Conservation (phyloP, 2,329 filamentous ascomycete species). For the Colletotrichum tanaceti region DNA sequence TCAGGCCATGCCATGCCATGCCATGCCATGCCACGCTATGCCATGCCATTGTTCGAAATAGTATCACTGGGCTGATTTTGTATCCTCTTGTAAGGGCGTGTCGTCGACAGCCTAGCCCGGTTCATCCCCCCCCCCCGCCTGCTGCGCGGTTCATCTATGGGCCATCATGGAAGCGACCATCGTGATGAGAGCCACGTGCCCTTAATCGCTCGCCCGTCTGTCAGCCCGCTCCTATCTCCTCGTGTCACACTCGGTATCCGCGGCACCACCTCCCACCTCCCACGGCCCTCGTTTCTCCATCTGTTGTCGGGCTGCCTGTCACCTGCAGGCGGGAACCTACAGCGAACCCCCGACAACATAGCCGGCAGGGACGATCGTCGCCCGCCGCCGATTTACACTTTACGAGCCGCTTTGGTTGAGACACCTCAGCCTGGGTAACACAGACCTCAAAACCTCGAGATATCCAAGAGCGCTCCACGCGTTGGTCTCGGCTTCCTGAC, state of each 20-base stretch:
- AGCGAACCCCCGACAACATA: neutral
- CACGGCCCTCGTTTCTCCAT: neutral
- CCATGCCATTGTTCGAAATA: slow-evolving; percentile 32
- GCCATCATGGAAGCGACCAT: neutral
- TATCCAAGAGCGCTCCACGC: neutral
- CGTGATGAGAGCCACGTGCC: neutral
- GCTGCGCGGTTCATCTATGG: slow-evolving; percentile 6
- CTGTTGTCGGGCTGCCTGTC: neutral
- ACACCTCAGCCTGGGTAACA: neutral
- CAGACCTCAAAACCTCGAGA: neutral
- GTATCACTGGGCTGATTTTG: slow-evolving; percentile 35
- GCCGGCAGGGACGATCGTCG: neutral
- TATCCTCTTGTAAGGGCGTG: neutral
- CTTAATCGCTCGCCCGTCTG: neutral
- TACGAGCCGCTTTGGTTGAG: neutral
- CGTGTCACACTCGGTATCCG: neutral
- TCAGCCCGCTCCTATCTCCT: neutral
- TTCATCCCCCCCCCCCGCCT: slow-evolving; percentile 5
- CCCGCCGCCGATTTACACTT: neutral
- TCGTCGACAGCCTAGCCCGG: slow-evolving; percentile 19
- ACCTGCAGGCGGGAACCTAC: neutral
- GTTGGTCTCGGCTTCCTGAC: too few species aligned
- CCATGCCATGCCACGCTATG: slow-evolving; percentile 2
- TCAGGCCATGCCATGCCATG: neutral
- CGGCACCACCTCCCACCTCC: neutral